Base-by-base conservation (phyloP, 371 early-diverging fungal species). In the Conidiobolus incongruus region DNA sequence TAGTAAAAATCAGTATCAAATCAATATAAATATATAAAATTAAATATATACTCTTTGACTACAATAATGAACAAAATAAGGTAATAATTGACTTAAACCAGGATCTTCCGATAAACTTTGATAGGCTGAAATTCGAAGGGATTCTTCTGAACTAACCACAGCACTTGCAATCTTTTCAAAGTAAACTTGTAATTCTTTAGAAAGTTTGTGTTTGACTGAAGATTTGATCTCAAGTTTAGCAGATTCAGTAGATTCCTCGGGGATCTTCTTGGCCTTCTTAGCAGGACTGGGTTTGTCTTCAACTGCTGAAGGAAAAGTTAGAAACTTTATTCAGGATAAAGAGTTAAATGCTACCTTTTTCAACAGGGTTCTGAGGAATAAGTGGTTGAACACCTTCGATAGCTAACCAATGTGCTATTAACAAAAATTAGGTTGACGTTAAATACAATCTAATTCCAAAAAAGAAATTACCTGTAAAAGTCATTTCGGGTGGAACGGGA, bases 361-460 rank as follows among this genome's bases (percentile, higher is more conserved):
- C 15, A 68, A 65, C 60, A 0, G 99, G 99, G 54, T 99, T 99
- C 61, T 99, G 96, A 22, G 92, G 87, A 50, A 94, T 98, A 11
- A 82, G 77, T 28, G 99, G 99, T 58, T 99, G 99, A 3, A 96
- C 94, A 17, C 99, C 99, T 50, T 99, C 98, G 47, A 99, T 85
- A 2, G 98, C 98, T 11, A 99, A 74, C 94, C 95, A 96, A 56
- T 96, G 95, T n/a, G 81, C 86, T 35, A 34, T 31, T 32, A 23
- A 38, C 4, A 13, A 22, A 12, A 41, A 13, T 38, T 32, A 24
- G 28, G 20, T 3, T 38, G 17, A 10, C 17, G 29, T 40, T 8
- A 28, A 41, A 13, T 31, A 8, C 1, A 21, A 22, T 2, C 15
- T 8, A 28, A n/a, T 40, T 15, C n/a, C n/a, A 19, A 30, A 13